A percentile compares a stretch with the other conserved stretches of the same genome.
Conservation (phyloP, 1,139 yeast genomes). For the Torulaspora globosa region DNA sequence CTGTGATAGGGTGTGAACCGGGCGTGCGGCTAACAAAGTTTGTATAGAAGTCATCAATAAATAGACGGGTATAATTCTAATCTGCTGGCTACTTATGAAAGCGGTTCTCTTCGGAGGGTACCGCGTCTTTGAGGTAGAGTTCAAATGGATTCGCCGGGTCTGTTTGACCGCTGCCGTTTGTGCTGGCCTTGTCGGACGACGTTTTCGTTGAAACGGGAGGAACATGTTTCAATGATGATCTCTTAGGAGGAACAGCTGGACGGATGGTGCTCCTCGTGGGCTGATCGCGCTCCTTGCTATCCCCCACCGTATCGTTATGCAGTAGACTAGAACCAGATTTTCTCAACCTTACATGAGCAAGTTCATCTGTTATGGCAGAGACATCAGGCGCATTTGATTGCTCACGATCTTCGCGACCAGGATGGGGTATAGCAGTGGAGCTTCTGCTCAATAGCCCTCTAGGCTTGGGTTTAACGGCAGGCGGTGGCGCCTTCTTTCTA, state of each 20-base stretch:
- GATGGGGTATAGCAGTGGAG: background rate
- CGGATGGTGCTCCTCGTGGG: conserved; percentile 26
- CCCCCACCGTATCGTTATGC: background rate
- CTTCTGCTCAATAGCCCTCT: conserved; percentile 10
- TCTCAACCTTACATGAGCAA: conserved; percentile 12
- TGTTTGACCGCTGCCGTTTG: conserved; percentile 4
- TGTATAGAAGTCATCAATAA: conserved; percentile 2
- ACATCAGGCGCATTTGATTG: conserved; percentile 3
- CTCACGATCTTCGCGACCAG: background rate
- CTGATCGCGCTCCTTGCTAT: background rate
- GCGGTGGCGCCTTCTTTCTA: conserved; percentile 21
- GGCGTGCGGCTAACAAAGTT: background rate
- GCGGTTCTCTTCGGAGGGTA: conserved; percentile 38
- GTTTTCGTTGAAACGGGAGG: conserved; percentile 27
- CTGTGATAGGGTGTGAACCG: background rate
- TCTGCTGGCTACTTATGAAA: conserved; percentile 21
- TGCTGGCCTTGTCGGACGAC: conserved; percentile 6
- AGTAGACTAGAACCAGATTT: conserved; percentile 9
- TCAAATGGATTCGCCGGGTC: conserved; percentile 36
- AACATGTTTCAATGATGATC: conserved; percentile 18
- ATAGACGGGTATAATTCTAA: conserved; percentile 1
- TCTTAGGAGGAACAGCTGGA: conserved; percentile 23
- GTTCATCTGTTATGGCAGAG: conserved; percentile 14
- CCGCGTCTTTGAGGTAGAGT: conserved; percentile 39
- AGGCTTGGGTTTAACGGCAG: conserved; percentile 31